phyloP scores from a whole-genome alignment of 345 rosid genomes.

The Eucalyptus pauciflora region DNA sequence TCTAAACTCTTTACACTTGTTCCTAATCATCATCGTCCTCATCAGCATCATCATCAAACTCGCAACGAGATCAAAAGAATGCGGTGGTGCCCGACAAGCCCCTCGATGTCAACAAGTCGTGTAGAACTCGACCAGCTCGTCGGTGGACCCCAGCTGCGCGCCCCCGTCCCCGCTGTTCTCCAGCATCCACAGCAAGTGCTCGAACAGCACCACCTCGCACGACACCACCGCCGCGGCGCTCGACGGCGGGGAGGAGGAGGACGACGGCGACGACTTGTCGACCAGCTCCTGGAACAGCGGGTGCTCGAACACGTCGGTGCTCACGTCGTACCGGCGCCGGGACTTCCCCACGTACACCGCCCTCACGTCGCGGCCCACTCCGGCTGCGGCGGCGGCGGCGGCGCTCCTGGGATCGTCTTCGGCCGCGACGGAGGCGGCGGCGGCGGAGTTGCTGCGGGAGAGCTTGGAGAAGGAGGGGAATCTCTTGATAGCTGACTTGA shows the following conservation, averaged over 20 bases:
- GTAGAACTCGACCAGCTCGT: constrained; percentile 62
- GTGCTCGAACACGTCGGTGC: constrained; percentile 46
- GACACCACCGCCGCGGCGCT: constrained; percentile 32
- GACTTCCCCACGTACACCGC: constrained; percentile 88
- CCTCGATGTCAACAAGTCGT: constrained; percentile 8
- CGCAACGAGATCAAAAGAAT: not conserved
- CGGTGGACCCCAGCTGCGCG: constrained; percentile 53
- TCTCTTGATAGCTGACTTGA: constrained; percentile 81
- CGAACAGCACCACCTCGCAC: constrained; percentile 91
- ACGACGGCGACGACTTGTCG: constrained; percentile 33
- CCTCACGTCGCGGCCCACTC: constrained; percentile 9
- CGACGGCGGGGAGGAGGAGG: not conserved
- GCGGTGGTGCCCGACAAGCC: not conserved
- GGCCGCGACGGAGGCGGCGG: not conserved
- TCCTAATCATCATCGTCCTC: not conserved
- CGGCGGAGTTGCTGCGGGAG: constrained; percentile 4
- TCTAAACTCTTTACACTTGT: not conserved
- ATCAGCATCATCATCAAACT: not conserved
- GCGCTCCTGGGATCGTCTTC: not conserved
- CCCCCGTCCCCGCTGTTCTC: constrained; percentile 18
- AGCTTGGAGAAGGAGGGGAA: constrained; percentile 71
- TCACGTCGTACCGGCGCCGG: constrained; percentile 56
- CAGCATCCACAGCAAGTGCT: constrained; percentile 94
- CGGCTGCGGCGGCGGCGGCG: not conserved
- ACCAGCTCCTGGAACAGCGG: constrained; percentile 76